Evolutionary conservation across 305 asterid species (phyloP), one percentile per base, ranked within the genome.

Genomic region (Ajuga reptans): DNA sequence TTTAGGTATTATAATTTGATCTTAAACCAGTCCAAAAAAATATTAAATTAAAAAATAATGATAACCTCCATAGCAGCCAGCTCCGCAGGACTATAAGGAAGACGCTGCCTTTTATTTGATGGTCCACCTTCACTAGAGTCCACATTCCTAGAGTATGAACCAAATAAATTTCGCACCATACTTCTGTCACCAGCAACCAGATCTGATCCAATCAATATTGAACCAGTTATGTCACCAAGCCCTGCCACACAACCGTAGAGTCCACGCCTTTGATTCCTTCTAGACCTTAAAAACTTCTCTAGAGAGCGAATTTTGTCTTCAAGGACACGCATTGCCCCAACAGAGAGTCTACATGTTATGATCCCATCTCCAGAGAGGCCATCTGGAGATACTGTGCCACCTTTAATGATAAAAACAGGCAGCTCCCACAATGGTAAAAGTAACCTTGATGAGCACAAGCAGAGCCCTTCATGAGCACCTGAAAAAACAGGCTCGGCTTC

Each of bases 241-340:
- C 99, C 97, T 77, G 99, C 95, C 77, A 91, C 99, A 79, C 82
- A 86, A 55, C 96, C 99, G 78, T 94, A 91, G 33, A 94, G 92
- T 51, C 99, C 99, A 72, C 95, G 86, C 80, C 96, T 89, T 71
- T 84, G 95, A 79, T 89, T 91, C 81, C 83, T 87, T 81, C 99
- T 80, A 70, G 96, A 91, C 73, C 91, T 82, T 71, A 94, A 73
- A 75, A 89, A 91, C 85, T 83, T 91, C 82, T 94, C 99, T 14
- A 91, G 79, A 55, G 95, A 85, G 57, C 97, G 95, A 56, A 91
- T 83, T 87, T 94, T 94, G 79, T 91, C 97, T 84, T 94, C 96
- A 51, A 94, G 89, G 67, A 86, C 76, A 68, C 69, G 88, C 97
- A 94, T 89, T 54, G 99, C 86, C 73, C 81, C 90, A 78, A 77